Conservation (phyloP, 345 rosid genomes). For the Eucalyptus sp. region DNA sequence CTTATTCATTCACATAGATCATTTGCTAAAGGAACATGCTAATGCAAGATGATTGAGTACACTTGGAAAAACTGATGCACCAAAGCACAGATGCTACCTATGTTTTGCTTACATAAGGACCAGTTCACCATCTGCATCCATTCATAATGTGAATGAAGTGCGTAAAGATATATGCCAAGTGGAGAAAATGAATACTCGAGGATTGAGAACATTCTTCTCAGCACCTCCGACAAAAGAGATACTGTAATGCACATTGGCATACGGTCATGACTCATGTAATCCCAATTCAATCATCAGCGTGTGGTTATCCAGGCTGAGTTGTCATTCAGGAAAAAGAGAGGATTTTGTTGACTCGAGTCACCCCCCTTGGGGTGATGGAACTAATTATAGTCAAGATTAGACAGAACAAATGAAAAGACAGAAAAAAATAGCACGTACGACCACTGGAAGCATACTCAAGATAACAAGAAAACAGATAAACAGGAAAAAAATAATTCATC, state of each 20-base stretch:
- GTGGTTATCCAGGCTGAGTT: neutral
- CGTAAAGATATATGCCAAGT: neutral
- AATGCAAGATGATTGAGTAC: neutral
- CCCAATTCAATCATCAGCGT: neutral
- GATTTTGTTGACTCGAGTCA: neutral
- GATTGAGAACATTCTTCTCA: neutral
- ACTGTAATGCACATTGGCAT: neutral
- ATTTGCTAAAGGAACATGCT: neutral
- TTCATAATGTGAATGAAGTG: neutral
- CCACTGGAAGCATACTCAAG: neutral
- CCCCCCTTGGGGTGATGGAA: neutral
- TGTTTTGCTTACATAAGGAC: neutral
- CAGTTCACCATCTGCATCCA: neutral
- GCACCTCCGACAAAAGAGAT: neutral
- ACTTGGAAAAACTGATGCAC: neutral
- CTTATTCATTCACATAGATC: neutral
- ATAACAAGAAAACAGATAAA: neutral
- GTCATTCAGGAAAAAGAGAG: neutral
- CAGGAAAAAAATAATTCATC: neutral
- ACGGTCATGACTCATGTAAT: neutral
- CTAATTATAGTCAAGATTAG: neutral
- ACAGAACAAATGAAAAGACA: neutral
- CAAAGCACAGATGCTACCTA: neutral
- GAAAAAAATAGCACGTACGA: neutral
- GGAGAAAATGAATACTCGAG: neutral